Base-by-base conservation (phyloP, 345 rosid species). In the Theobroma cacao region DNA sequence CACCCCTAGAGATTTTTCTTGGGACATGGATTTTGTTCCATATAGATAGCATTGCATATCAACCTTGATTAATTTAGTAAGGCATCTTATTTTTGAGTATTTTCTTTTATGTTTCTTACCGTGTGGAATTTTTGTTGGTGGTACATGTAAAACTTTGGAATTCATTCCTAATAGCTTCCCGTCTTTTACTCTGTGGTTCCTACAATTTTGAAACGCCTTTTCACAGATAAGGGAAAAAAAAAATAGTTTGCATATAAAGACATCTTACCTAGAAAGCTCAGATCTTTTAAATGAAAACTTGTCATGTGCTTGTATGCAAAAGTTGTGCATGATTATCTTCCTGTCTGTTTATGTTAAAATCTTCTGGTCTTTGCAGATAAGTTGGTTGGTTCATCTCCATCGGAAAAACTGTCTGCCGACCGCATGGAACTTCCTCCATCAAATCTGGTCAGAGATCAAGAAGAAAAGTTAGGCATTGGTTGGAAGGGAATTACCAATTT, bases 401-500 rank as follows among this genome's bases (percentile, higher is more conserved):
- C 63, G 82, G 85, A 86, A 64, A 77, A 62, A 12, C 43, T 45
- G 2, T 72, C 85, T 3, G 65, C 79, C 31, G 78, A 82, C 77
- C 65, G 68, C 72, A 26, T 56, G 20, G 87, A 82, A 76, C 59
- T 82, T 73, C 81, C 75, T 26, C 77, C 30, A 31, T 77, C 87
- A 68, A 65, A 75, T 62, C 65, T 72, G 24, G 63, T 79, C 22
- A 67, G 74, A 47, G 85, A 83, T 58, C 79, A 80, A 53, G 80
- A 75, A 64, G 85, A 75, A 61, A 82, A 82, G 68, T 75, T 73
- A 52, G 77, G 77, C 17, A 67, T 60, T 36, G 84, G 76, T 68
- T 84, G 83, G 63, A 86, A 81, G 45, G 87, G 82, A 77, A 75
- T 80, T 72, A 72, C 86, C 41, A 85, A 65, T 75, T 75, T 82